Percentiles rank a stretch among this genome's conserved stretches.
Evolutionary conservation across 352 stramenopile genomes (phyloP).

Genomic region (Hyaloperonospora arabidopsidis): DNA sequence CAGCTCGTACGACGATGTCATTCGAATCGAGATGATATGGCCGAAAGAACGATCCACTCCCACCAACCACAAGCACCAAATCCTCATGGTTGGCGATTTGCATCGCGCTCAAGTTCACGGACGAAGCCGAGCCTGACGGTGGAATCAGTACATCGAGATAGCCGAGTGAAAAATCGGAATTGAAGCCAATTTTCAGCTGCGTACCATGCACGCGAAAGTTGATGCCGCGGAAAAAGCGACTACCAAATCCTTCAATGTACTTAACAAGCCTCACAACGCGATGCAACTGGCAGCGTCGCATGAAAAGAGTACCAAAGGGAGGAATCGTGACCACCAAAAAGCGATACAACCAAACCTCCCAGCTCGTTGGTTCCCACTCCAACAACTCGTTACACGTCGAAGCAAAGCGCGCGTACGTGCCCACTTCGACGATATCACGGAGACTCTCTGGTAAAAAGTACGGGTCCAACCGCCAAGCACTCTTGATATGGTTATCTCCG

Average conservation of each 20-base stretch:
- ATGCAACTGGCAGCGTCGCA: constrained; percentile 55
- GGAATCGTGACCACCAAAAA: constrained; percentile 41
- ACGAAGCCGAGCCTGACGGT: constrained; percentile 21
- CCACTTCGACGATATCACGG: constrained; percentile 70
- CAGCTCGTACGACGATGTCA: constrained; percentile 67
- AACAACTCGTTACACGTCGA: constrained; percentile 63
- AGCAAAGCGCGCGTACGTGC: constrained; percentile 63
- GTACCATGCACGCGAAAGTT: constrained; percentile 71
- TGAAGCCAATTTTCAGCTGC: constrained; percentile 78
- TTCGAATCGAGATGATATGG: constrained; percentile 81
- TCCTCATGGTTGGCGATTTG: constrained; percentile 21
- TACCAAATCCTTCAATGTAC: constrained; percentile 56
- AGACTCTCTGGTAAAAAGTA: constrained; percentile 49
- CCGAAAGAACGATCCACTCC: constrained; percentile 73
- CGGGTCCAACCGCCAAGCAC: constrained; percentile 54
- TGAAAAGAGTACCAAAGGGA: constrained; percentile 50
- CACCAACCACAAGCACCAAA: constrained; percentile 53
- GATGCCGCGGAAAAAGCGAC: constrained; percentile 74
- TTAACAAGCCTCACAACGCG: constrained; percentile 60
- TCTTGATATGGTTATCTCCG: constrained; percentile 63
- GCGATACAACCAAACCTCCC: constrained; percentile 62
- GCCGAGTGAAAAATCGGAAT: constrained; percentile 71
- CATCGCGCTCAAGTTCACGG: constrained; percentile 24
- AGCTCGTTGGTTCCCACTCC: constrained; percentile 44
- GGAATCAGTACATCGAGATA: constrained; percentile 75